Conservation (phyloP, 345 rosid genomes). For the Mallotus nudiflorus region DNA sequence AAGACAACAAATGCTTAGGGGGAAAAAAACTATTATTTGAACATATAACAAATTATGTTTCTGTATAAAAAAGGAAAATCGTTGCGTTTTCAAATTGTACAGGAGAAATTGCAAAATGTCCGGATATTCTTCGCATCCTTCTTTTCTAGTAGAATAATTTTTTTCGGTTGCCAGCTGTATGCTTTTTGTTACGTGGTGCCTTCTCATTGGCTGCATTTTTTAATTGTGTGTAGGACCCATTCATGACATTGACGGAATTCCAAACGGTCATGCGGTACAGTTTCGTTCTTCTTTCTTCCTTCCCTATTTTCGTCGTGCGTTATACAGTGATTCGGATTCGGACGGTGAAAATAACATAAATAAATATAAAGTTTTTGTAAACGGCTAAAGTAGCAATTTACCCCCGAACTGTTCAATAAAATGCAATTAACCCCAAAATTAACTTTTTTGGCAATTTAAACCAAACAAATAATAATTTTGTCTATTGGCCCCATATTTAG, state of each 20-base stretch:
- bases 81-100: neutral
- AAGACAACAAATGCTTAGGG: too few species aligned
- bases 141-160: neutral
- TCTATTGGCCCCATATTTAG: too few species aligned
- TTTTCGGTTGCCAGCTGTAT: slow-evolving; percentile 16
- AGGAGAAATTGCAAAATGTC: too few species aligned
- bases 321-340: neutral
- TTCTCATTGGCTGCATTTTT: neutral
- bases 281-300: neutral
- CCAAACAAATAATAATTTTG: too few species aligned
- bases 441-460: too few species aligned
- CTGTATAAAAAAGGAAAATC: neutral
- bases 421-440: too few species aligned
- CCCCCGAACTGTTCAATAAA: too few species aligned
- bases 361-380: neutral
- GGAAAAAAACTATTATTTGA: too few species aligned
- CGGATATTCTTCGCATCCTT: slow-evolving; percentile 7
- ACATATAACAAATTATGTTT: too few species aligned
- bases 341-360: neutral
- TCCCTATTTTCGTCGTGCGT: neutral
- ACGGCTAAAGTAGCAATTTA: too few species aligned
- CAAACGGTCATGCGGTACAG: slow-evolving; percentile 17
- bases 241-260: slow-evolving; percentile 18
- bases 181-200: neutral
- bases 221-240: neutral